These are phyloP conservation scores for Phytophthora capsici DNA, from an alignment of 352 stramenopile genomes.

Conservation along the genomic window DNA sequence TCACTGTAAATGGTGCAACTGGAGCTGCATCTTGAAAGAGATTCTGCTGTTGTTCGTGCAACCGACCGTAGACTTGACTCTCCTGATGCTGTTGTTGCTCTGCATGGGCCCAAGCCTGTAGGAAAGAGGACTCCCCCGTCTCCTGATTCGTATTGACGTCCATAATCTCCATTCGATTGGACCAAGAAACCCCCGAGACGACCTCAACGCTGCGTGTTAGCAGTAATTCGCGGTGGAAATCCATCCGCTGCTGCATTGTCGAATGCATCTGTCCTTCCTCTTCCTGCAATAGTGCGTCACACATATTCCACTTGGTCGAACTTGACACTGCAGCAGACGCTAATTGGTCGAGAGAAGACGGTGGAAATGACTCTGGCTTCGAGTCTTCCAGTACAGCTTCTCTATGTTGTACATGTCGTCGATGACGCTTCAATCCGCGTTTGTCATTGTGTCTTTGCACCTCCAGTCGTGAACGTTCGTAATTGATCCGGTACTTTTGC, in stretches of 20 bases:
- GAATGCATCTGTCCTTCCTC: constrained; percentile 17
- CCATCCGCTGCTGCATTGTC: constrained; percentile 34
- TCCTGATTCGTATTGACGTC: not conserved
- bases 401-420: not conserved
- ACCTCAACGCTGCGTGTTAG: constrained; percentile 31
- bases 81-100: constrained; percentile 23
- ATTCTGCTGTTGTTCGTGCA: constrained; percentile 30
- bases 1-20: not conserved
- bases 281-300: constrained; percentile 15
- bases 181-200: constrained; percentile 16
- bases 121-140: constrained; percentile 12
- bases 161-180: constrained; percentile 11
- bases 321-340: not conserved
- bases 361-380: too few species aligned
- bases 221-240: constrained; percentile 36
- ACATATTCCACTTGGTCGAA: constrained; percentile 7
- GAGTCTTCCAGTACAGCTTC: not conserved
- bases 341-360: not conserved
- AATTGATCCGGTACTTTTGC: constrained; percentile 36
- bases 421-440: constrained; percentile 16
- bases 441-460: constrained; percentile 21
- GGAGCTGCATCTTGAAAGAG: constrained; percentile 23
- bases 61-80: constrained; percentile 18
- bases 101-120: constrained; percentile 24
- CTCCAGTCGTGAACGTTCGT: constrained; percentile 25